phyloP scores from a whole-genome alignment of 2,329 filamentous ascomycete species.

The Neocatenulostroma microsporum region DNA sequence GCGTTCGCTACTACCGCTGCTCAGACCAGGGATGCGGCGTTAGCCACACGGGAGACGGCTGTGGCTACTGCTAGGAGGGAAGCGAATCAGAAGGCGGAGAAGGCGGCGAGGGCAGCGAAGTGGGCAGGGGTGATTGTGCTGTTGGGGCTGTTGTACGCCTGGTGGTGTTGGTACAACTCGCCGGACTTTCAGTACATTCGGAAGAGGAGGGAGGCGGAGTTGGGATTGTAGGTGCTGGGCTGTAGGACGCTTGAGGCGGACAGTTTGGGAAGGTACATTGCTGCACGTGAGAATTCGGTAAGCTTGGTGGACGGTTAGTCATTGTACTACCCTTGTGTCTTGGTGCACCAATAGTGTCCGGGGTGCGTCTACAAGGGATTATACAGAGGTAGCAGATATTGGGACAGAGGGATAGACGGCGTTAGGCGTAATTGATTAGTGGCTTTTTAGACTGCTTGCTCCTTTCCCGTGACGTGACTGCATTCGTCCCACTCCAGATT shows the following conservation, averaged over 20 bases:
- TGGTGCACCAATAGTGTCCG: not conserved
- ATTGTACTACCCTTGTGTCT: not conserved
- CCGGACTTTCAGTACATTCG: not conserved
- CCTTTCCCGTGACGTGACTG: no score
- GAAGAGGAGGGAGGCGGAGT: not conserved
- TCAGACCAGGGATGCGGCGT: no score
- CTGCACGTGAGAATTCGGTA: not conserved
- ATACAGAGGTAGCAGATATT: no score
- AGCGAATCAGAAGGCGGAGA: not conserved
- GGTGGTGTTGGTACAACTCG: not conserved
- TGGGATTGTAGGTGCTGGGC: no score
- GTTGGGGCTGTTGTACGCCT: not conserved
- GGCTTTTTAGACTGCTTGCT: no score
- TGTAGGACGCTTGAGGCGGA: no score
- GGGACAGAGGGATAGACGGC: no score
- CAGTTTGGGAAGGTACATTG: not conserved
- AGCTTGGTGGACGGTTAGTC: not conserved
- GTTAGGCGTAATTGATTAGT: no score
- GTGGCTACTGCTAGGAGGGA: not conserved
- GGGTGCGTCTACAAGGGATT: not conserved
- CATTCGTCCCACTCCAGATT: no score
- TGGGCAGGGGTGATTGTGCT: not conserved
- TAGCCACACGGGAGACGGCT: no score
- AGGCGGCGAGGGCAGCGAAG: not conserved
- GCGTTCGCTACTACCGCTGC: not conserved